Evolutionary conservation across 306 rosid genomes (phyloP).

Genomic region (Ormosia emarginata): DNA sequence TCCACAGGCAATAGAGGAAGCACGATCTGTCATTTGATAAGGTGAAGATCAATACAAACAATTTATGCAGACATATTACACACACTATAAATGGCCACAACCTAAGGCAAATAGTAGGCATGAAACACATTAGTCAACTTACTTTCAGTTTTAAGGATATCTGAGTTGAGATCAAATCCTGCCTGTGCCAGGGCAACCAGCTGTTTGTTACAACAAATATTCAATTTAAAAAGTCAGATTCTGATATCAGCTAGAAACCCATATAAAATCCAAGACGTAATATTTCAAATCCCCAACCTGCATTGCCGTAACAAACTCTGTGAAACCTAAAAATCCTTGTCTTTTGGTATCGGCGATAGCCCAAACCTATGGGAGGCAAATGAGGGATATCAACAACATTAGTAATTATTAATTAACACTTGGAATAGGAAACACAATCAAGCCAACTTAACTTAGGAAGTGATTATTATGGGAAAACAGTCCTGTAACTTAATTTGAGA

Average conservation of each 20-base stretch:
- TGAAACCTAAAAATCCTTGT: conserved; percentile 69
- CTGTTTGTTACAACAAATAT: conserved; percentile 40
- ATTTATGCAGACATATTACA: background rate
- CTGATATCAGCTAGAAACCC: background rate
- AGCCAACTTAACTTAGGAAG: background rate
- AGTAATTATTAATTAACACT: background rate
- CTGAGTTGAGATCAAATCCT: conserved; percentile 59
- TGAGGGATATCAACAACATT: background rate
- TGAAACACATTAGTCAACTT: conserved; percentile 27
- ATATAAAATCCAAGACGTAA: background rate
- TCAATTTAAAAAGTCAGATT: conserved; percentile 10
- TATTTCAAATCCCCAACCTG: conserved; percentile 46
- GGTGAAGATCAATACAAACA: background rate
- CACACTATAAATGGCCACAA: background rate
- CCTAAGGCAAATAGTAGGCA: background rate
- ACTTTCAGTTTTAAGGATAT: conserved; percentile 63
- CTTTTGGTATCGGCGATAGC: conserved; percentile 72
- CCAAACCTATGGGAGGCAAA: conserved; percentile 48
- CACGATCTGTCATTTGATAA: background rate
- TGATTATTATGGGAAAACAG: background rate
- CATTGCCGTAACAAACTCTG: conserved; percentile 85
- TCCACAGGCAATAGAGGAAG: background rate
- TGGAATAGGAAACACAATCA: background rate
- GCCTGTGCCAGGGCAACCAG: conserved; percentile 73
- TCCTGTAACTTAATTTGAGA: background rate